Evolutionary conservation across 805 yeast genomes (phyloP).

Genomic region (Geotrichum ghanense): DNA sequence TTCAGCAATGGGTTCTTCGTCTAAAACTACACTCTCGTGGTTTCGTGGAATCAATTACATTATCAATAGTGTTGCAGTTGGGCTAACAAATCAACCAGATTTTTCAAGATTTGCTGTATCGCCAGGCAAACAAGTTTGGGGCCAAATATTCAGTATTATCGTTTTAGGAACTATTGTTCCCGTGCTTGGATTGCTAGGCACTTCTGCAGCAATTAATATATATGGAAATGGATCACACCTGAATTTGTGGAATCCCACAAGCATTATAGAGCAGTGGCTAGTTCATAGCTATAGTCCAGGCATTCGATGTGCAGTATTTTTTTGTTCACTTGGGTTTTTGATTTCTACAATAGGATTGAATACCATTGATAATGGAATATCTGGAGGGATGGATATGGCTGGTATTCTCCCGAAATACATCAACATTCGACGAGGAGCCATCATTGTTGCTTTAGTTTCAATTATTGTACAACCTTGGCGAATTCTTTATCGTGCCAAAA

Average conservation of each 20-base stretch:
- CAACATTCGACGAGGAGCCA: constrained; percentile 36
- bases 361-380: constrained; percentile 30
- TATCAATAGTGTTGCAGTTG: constrained; percentile 31
- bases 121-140: constrained; percentile 31
- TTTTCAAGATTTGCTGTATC: constrained; percentile 32
- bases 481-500: constrained; percentile 26
- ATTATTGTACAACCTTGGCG: constrained; percentile 33
- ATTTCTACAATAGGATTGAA: constrained; percentile 29
- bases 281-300: constrained; percentile 26
- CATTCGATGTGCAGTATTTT: constrained; percentile 39
- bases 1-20: constrained; percentile 19
- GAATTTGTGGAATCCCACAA: constrained; percentile 37
- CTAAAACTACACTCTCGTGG: constrained; percentile 25
- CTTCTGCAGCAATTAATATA: constrained; percentile 32
- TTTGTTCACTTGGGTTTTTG: constrained; percentile 26
- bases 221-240: constrained; percentile 25
- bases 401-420: constrained; percentile 35
- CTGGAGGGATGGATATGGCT: constrained; percentile 41
- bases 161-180: constrained; percentile 35
- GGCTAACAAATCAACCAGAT: constrained; percentile 32
- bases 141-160: constrained; percentile 28
- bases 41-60: constrained; percentile 30
- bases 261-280: constrained; percentile 32
- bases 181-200: constrained; percentile 34
- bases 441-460: constrained; percentile 27